Evolutionary conservation across 129 eudicot species (phyloP), one percentile per base, ranked within the genome.

Genomic region (Ambrosia trifida): DNA sequence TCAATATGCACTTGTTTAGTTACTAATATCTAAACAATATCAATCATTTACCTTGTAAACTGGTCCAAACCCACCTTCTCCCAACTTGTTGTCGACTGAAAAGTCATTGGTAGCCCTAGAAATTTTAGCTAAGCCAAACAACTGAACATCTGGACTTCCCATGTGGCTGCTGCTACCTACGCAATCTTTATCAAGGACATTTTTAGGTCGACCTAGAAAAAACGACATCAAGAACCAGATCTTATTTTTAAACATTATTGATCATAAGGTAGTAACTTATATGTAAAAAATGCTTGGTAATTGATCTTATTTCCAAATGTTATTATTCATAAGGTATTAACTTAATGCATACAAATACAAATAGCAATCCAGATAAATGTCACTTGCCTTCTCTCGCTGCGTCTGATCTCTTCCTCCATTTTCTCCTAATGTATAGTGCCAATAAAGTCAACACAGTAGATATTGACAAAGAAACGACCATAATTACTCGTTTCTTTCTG

Each of bases 401-500:
- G n/a, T 62, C 3, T 31, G 46, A 69, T 52, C 2, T 69, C 35
- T 32, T 51, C 45, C 35, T 69, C 32, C 61, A 19, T 56, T 45
- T 45, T 43, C 72, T 45, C 43, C 43, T 11, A 12, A 14, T 40
- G 50, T 17, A 64, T 16, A 64, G 33, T 64, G 50, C 46, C 33
- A 64, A 63, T 33, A 62, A 36, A 62, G 20, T 16, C 40, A 62
- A 62, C 69, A 18, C 50, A 2, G 51, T 16, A 8, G 50, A 38
- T 17, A 40, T 18, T 19, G 69, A 64, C 47, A 18, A 36, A 14
- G 49, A n/a, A 6, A 36, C 30, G n/a, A 18, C 40, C 17, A 62
- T 35, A 36, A n/a, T 30, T 64, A 18, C 47, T n/a, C 12, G 69
- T 64, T 64, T 64, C 50, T 64, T 17, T 16, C 47, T 64, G 16